A percentile compares a stretch with the other conserved stretches of the same genome.
These are phyloP conservation scores for Starmerella vitae DNA, from an alignment of 805 yeast genomes.

Conservation along the genomic window DNA sequence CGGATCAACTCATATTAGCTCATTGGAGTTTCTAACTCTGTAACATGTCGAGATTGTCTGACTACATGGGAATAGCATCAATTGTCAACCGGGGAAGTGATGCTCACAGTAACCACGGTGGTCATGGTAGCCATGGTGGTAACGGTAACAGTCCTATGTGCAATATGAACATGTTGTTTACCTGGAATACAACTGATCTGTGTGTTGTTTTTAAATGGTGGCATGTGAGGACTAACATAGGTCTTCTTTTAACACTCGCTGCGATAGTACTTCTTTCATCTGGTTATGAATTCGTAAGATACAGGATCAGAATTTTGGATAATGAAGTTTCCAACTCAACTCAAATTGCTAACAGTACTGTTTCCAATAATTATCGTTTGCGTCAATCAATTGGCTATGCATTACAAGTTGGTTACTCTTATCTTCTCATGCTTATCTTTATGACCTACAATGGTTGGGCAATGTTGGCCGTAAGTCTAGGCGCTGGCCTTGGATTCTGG, in stretches of 20 bases:
- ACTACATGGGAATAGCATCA: too few relatives aligned
- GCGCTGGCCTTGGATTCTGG: conserved; percentile 59
- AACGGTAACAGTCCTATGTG: conserved; percentile 18
- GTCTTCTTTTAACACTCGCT: conserved; percentile 40
- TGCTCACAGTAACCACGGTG: conserved; percentile 15
- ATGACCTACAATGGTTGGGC: conserved; percentile 82
- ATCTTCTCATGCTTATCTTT: conserved; percentile 58
- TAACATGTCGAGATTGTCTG: too few relatives aligned
- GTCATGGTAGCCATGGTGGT: conserved; percentile 17
- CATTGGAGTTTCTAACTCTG: too few relatives aligned
- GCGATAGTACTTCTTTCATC: conserved; percentile 38
- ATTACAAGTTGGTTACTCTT: conserved; percentile 22
- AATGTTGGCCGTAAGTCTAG: conserved; percentile 57
- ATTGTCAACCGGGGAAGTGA: conserved; percentile 3
- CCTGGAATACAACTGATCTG: conserved; percentile 62
- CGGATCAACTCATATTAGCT: too few relatives aligned
- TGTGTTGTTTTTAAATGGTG: conserved; percentile 70
- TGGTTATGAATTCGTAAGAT: conserved; percentile 49
- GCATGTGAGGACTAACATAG: conserved; percentile 47
- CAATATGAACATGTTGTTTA: conserved; percentile 44
- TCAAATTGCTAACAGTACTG: conserved; percentile 2
- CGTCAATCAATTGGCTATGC: conserved; percentile 20
- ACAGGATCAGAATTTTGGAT: conserved; percentile 18
- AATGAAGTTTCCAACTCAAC: conserved; percentile 4
- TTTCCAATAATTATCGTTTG: conserved; percentile 1